Base-by-base conservation (phyloP, 257 asterid species). In the Vinca minor region DNA sequence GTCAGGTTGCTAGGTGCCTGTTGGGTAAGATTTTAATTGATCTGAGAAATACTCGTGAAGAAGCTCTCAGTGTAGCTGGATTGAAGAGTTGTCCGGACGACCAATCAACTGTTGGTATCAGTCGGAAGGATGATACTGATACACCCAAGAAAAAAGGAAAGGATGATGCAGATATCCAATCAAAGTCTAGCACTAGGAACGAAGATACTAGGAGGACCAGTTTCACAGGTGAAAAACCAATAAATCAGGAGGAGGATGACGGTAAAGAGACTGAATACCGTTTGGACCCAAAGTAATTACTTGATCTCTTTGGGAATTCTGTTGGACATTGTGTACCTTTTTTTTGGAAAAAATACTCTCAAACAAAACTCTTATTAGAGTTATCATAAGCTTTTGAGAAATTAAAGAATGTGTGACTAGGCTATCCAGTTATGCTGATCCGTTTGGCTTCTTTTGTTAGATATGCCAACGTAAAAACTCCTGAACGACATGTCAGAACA, bases 251-350 rank as follows among this genome's bases (percentile, higher is more conserved):
- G 4, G 97, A 90, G 2, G 96, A 87, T 18, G 97, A 87, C 45
- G 96, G 83, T 78, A 85, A 87, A 82, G 96, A 90, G 79, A 79
- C 88, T 17, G 83, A 90, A 74, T 90, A 90, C 77, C 97, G 97
- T 48, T 74, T 90, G 74, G 97, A 90, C 78, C 97, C 96, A 64
- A 84, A 90, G 97, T 89, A 82, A 72, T 25, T 3, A 14, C 32
- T 60, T 23, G 48, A 38, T 42, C 59, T 36, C 31, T 66, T 44
- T 64, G 61, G 18, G 25, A 20, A 25, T 47, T 8, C 17, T 20
- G 15, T 8, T 10, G 25, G 6, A 34, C 9, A 8, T 2, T 35
- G 4, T 35, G 8, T 26, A 21, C 31, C 1, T 45, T 41, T 41
- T 61, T 62, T 6, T 34, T 21, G n/a, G n/a, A 41, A 23, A 44